These are phyloP conservation scores for Dactylellina parvicollis DNA, from an alignment of 2,329 filamentous ascomycete species.

Conservation along the genomic window DNA sequence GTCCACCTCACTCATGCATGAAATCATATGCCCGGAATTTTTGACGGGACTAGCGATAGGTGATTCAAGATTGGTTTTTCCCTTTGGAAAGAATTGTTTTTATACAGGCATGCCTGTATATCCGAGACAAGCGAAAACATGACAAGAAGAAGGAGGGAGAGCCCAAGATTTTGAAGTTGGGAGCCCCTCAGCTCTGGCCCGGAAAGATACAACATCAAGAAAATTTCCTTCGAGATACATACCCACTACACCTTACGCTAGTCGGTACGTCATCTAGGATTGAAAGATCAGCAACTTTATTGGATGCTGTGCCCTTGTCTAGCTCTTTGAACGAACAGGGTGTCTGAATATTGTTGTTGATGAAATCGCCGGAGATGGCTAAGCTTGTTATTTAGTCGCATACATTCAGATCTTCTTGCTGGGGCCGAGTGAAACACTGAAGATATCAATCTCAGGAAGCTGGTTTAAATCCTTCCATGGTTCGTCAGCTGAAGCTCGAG, in stretches of 20 bases:
- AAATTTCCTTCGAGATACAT: slow-evolving; percentile 46
- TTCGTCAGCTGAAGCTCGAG: slow-evolving; percentile 36
- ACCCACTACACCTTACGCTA: no score
- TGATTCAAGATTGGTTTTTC: slow-evolving; percentile 24
- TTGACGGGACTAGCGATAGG: slow-evolving; percentile 32
- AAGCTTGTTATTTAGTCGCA: slow-evolving; percentile 52
- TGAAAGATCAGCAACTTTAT: slow-evolving; percentile 46
- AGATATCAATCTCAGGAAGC: slow-evolving; percentile 48
- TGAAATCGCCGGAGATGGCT: slow-evolving; percentile 54
- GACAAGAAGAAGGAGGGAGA: slow-evolving; percentile 6
- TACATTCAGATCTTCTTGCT: slow-evolving; percentile 52
- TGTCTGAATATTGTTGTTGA: slow-evolving; percentile 30
- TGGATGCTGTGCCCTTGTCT: slow-evolving; percentile 39
- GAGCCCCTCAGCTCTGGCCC: slow-evolving; percentile 40
- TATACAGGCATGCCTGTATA: slow-evolving; percentile 28
- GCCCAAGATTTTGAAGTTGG: slow-evolving; percentile 17
- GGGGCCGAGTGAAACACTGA: slow-evolving; percentile 52
- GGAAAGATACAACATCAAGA: slow-evolving; percentile 53
- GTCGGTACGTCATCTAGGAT: slow-evolving; percentile 34
- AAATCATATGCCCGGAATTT: slow-evolving; percentile 52
- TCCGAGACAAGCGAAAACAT: slow-evolving; percentile 39
- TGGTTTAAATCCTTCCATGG: slow-evolving; percentile 48
- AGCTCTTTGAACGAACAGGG: slow-evolving; percentile 1
- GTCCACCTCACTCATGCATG: slow-evolving; percentile 53
- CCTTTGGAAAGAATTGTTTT: slow-evolving; percentile 12